Conservation (phyloP, 1,284 basidiomycete genomes). For the Cryptococcus jaspeensis region DNA sequence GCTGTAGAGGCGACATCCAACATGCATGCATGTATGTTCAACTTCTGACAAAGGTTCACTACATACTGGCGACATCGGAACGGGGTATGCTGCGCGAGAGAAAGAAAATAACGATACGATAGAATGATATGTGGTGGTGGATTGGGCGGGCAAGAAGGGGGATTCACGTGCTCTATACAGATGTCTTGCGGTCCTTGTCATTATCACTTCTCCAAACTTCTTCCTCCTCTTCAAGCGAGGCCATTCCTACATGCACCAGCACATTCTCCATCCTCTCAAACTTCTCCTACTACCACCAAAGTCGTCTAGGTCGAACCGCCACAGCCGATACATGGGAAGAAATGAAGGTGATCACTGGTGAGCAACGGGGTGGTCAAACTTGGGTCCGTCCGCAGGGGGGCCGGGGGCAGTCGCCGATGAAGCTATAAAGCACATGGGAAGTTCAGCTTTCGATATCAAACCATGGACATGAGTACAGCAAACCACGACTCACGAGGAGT, state of each 20-base stretch:
- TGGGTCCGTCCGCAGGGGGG: conserved; percentile 43
- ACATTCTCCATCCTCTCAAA: neutral
- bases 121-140: no score
- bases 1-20: no score
- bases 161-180: no score
- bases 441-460: neutral
- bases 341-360: neutral
- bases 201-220: no score
- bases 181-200: no score
- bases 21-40: neutral
- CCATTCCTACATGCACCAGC: neutral
- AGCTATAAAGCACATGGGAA: conserved; percentile 17
- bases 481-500: conserved; percentile 22
- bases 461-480: no score
- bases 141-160: neutral
- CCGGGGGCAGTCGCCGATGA: conserved; percentile 40
- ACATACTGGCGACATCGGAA: no score
- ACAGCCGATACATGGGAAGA: neutral
- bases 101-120: no score
- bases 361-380: conserved; percentile 26
- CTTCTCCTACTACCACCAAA: neutral
- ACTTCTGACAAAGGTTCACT: no score
- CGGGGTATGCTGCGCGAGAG: no score
- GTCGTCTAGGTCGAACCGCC: neutral
- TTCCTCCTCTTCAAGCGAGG: neutral